Evolutionary conservation across 306 rosid genomes (phyloP).

Genomic region (Datisca glomerata): DNA sequence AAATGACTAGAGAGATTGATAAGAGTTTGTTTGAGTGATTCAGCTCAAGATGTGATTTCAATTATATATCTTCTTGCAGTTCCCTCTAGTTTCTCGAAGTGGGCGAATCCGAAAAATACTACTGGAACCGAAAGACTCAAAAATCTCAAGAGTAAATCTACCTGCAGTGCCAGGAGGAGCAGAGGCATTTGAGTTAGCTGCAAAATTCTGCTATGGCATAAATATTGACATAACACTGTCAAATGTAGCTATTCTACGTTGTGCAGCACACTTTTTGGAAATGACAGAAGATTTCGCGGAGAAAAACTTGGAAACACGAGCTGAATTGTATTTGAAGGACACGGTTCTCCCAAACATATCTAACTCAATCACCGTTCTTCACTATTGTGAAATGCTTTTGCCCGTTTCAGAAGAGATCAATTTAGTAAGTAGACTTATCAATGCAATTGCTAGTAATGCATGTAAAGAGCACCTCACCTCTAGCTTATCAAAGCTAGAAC

Average conservation of each 20-base stretch:
- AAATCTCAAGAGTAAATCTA: slow-evolving; percentile 43
- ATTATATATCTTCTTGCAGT: slow-evolving; percentile 30
- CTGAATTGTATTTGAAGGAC: slow-evolving; percentile 63
- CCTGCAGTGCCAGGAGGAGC: slow-evolving; percentile 72
- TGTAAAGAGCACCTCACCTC: slow-evolving; percentile 92
- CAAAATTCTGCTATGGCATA: slow-evolving; percentile 83
- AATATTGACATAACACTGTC: slow-evolving; percentile 57
- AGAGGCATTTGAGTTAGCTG: slow-evolving; percentile 88
- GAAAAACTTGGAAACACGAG: slow-evolving; percentile 50
- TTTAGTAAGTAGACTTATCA: slow-evolving; percentile 62
- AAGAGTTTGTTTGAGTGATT: no score
- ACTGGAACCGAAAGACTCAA: slow-evolving; percentile 74
- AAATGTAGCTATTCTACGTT: slow-evolving; percentile 74
- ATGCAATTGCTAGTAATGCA: slow-evolving; percentile 72
- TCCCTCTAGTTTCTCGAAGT: slow-evolving; percentile 84
- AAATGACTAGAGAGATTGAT: background rate
- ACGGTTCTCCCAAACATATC: slow-evolving; percentile 57
- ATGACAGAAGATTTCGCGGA: slow-evolving; percentile 89
- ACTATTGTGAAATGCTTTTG: slow-evolving; percentile 61
- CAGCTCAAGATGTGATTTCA: background rate
- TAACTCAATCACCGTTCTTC: slow-evolving; percentile 77
- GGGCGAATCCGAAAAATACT: slow-evolving; percentile 74
- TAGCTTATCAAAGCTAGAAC: slow-evolving; percentile 75
- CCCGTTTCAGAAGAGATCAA: slow-evolving; percentile 71
- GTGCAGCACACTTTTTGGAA: slow-evolving; percentile 62